Evolutionary conservation across 768 basidiomycete species (phyloP), one percentile per base, ranked within the genome.

Genomic region (Leccinellum luteum): DNA sequence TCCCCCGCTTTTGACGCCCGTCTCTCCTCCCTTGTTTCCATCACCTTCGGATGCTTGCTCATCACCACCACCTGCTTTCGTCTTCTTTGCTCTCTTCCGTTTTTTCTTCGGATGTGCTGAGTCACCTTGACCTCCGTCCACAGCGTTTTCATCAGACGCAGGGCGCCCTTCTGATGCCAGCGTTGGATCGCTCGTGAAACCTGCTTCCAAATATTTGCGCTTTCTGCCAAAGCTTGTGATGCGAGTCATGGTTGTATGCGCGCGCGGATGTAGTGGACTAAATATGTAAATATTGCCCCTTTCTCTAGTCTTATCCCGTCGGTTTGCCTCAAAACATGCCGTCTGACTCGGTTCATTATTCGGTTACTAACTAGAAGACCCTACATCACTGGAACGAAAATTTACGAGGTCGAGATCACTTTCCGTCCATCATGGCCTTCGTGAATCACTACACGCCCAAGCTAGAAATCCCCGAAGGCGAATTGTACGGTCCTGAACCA

Each of bases 181-280:
- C 14, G 69, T 10, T 15, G 23, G 28, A 17, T 60, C 59, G 30
- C 49, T 53, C 32, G 59, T 32, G 61, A 87, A 82, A 0, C 82
- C 84, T 14, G 89, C 86, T 59, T 91, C 78, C 14, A 90, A 60
- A 65, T 89, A 84, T 5, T 84, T 86, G 51, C 90, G 76, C 68
- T 92, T 92, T 53, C 81, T 79, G n/a, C 85, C 86, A 69, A 91
- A 79, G 63, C 83, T 85, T 9, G 90, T 90, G 56, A 85, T 75
- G 44, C 90, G 82, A 14, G 90, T 90, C 90, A 92, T 91, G 47
- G 28, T 17, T 17, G 43, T 31, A n/a, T n/a, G n/a, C n/a, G 32
- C 32, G 3, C 15, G 15, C 34, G 32, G 32, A 34, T 14, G 23
- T 25, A 14, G 45, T 23, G 51, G 6, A 25, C 34, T 15, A 38